Percentiles rank a stretch among this genome's conserved stretches.
These are phyloP conservation scores for Thymus mandschuricus DNA, from an alignment of 257 asterid species.

Conservation along the genomic window DNA sequence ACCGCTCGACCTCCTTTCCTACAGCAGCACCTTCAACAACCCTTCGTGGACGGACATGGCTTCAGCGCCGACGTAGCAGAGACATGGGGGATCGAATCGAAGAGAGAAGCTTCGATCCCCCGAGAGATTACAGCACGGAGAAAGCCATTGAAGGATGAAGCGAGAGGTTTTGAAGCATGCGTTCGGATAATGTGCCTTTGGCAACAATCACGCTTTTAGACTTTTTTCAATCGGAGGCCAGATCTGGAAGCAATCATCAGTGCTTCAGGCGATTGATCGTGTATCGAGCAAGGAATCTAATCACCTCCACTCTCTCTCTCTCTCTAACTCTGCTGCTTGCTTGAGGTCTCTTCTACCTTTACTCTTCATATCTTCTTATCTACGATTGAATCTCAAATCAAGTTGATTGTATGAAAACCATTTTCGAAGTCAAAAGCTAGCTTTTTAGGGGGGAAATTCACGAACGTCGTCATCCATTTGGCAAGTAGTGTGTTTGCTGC, in stretches of 20 bases:
- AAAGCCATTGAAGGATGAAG: background rate
- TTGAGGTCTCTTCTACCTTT: background rate
- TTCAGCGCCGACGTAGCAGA: background rate
- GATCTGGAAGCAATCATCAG: background rate
- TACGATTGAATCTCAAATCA: too few relatives aligned
- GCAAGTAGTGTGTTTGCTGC: background rate
- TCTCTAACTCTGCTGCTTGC: background rate
- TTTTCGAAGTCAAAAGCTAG: too few relatives aligned
- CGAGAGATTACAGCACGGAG: background rate
- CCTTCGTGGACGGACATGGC: background rate
- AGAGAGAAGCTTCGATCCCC: background rate
- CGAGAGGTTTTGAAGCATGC: background rate
- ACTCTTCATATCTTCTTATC: too few relatives aligned
- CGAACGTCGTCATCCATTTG: too few relatives aligned
- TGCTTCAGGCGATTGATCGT: slow-evolving; percentile 3
- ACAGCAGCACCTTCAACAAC: background rate
- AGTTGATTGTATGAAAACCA: too few relatives aligned
- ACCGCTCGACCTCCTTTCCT: background rate
- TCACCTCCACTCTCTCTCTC: background rate
- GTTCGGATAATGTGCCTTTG: background rate
- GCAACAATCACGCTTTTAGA: background rate
- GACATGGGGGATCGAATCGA: too few relatives aligned
- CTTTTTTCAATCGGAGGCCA: background rate
- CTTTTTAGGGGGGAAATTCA: too few relatives aligned
- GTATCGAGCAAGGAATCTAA: slow-evolving; percentile 7